Conservation (phyloP, 371 early-diverging fungal species). For the Mucor lusitanicus region DNA sequence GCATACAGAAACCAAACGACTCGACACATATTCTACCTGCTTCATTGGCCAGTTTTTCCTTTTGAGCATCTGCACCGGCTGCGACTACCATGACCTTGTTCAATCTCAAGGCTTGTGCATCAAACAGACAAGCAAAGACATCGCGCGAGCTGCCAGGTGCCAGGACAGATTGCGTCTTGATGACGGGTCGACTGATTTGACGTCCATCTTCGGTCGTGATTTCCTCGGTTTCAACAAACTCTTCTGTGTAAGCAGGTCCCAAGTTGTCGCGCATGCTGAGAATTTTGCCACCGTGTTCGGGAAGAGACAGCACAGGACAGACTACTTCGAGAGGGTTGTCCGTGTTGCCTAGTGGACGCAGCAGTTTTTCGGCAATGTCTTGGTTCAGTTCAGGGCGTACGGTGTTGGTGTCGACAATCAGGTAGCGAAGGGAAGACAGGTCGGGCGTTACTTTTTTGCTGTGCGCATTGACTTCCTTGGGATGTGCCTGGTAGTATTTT, state of each 20-base stretch:
- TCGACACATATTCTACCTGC: constrained; percentile 9
- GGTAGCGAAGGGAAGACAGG: constrained; percentile 59
- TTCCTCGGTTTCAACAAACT: constrained; percentile 1
- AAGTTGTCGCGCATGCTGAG: constrained; percentile 53
- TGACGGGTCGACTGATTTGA: neutral
- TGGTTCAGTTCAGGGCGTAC: constrained; percentile 55
- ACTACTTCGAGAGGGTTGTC: constrained; percentile 56
- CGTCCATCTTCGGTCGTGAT: constrained; percentile 5
- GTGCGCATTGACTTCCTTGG: constrained; percentile 42
- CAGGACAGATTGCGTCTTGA: constrained; percentile 12
- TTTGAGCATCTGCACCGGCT: constrained; percentile 39
- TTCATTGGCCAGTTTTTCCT: constrained; percentile 4
- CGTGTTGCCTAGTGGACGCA: constrained; percentile 54
- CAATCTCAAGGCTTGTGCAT: constrained; percentile 46
- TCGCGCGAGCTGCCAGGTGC: constrained; percentile 48
- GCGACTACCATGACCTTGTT: constrained; percentile 47
- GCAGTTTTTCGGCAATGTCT: constrained; percentile 61
- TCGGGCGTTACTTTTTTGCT: constrained; percentile 57
- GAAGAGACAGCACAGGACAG: constrained; percentile 64
- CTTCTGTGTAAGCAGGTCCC: constrained; percentile 31
- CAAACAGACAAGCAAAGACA: constrained; percentile 49
- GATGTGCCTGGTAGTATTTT: constrained; percentile 39
- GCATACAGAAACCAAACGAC: constrained; percentile 62
- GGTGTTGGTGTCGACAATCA: constrained; percentile 67
- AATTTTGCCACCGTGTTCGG: constrained; percentile 75